Evolutionary conservation across 108 stramenopile species (phyloP), one percentile per base, ranked within the genome.

Genomic region (Fragilariopsis cylindrus): DNA sequence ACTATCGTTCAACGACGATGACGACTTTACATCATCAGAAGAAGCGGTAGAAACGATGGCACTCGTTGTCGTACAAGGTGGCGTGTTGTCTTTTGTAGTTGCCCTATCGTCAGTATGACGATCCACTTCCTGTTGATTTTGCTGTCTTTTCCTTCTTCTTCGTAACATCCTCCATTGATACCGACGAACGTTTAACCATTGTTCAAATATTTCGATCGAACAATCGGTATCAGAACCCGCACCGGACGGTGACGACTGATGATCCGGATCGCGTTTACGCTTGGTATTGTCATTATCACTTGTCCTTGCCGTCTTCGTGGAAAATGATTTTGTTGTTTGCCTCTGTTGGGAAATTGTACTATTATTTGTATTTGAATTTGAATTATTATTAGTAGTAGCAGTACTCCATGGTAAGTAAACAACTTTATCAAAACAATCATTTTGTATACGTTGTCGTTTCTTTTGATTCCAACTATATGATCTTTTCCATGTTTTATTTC

Each of bases 101-200:
- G 6, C 60, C 2, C 30, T 30, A 7, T 62, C 39, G 39, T 21
- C 39, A 4, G 18, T 9, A 7, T 57, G 7, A 16, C 57, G 13
- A 21, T 60, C 58, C 58, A 6, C 65, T 52, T 49, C 19, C 4
- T 55, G 69, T 9, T 56, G 5, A n/a, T n/a, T 9, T 6, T 9
- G 55, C 48, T 88, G 85, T 55, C 88, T 86, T 60, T 86, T 89
- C 57, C 92, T 71, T 45, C 46, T 63, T 44, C 62, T 7, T 54
- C 89, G 80, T 30, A 41, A 41, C 39, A 93, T 64, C 60, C 60
- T 70, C 92, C 92, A 93, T 46, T 93, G 89, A 57, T 85, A 80
- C 67, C 87, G 85, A 16, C 92, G 78, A 0, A 90, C 85, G 40
- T 68, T 73, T 8, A 93, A 70, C 92, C 92, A 93, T 44, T 85